These are phyloP conservation scores for Eustoma russellianum DNA, from an alignment of 257 asterid species.

Conservation along the genomic window DNA sequence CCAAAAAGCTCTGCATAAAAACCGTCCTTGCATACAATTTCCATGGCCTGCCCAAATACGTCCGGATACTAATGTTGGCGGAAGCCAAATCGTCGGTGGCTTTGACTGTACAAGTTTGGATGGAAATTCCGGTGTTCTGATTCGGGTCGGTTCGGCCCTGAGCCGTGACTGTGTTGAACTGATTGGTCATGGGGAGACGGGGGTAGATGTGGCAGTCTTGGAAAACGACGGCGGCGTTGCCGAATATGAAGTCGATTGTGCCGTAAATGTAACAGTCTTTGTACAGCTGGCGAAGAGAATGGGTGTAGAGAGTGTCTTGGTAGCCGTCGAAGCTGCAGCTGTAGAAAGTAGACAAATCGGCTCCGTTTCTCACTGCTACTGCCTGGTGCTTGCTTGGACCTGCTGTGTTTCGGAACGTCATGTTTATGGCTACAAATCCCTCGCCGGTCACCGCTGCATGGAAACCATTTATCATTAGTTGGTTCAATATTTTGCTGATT, in stretches of 20 bases:
- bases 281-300: constrained; percentile 74
- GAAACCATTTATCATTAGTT: neutral
- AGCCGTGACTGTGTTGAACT: constrained; percentile 67
- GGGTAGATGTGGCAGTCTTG: constrained; percentile 60
- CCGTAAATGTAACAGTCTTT: constrained; percentile 59
- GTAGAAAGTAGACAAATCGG: constrained; percentile 68
- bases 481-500: too few relatives aligned
- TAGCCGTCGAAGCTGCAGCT: constrained; percentile 74
- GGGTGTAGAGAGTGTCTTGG: constrained; percentile 65
- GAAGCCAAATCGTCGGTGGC: constrained; percentile 53
- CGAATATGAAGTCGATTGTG: constrained; percentile 80
- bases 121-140: constrained; percentile 73
- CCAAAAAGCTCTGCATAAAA: constrained; percentile 44
- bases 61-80: too few relatives aligned
- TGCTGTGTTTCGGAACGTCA: constrained; percentile 72
- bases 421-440: constrained; percentile 45
- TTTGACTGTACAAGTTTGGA: constrained; percentile 44
- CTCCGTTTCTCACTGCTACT: constrained; percentile 64
- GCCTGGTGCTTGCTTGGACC: constrained; percentile 78
- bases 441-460: constrained; percentile 46
- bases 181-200: constrained; percentile 43
- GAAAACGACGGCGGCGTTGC: constrained; percentile 58
- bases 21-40: constrained; percentile 58
- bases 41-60: constrained; percentile 82
- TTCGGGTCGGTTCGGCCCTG: constrained; percentile 72